phyloP scores from a whole-genome alignment of 352 stramenopile species.

The Phytophthora litchii region DNA sequence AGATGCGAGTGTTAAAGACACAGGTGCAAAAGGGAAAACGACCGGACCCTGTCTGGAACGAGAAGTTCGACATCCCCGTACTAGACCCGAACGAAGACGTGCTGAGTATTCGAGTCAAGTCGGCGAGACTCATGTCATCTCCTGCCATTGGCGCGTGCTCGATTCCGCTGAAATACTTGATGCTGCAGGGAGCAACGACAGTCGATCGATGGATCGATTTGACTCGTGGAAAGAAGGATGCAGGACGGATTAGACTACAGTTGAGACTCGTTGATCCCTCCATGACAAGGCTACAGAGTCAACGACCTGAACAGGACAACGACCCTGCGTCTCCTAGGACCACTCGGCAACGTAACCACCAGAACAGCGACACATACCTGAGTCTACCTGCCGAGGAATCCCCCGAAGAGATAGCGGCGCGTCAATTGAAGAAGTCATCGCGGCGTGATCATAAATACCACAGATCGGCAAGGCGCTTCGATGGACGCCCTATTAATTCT shows the following conservation, averaged over 20 bases:
- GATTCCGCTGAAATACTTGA: constrained; percentile 52
- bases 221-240: constrained; percentile 55
- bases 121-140: constrained; percentile 67
- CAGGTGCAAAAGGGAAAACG: constrained; percentile 61
- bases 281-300: constrained; percentile 15
- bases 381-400: constrained; percentile 37
- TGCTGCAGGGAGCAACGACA: constrained; percentile 37
- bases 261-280: constrained; percentile 52
- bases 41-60: constrained; percentile 69
- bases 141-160: constrained; percentile 57
- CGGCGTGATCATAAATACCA: constrained; percentile 44
- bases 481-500: constrained; percentile 25
- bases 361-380: constrained; percentile 37
- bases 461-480: constrained; percentile 32
- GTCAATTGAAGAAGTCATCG: constrained; percentile 27
- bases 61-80: constrained; percentile 76
- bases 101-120: constrained; percentile 79
- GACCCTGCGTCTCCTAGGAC: constrained; percentile 1
- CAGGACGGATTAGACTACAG: constrained; percentile 69
- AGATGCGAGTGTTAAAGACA: constrained; percentile 67
- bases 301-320: constrained; percentile 14
- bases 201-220: constrained; percentile 71
- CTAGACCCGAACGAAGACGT: constrained; percentile 51
- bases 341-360: constrained; percentile 16
- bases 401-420: constrained; percentile 26